Percentiles rank a stretch among this genome's conserved stretches.
These are phyloP conservation scores for Corniculantispora saksenae DNA, from an alignment of 2,329 filamentous ascomycete species.

Conservation along the genomic window DNA sequence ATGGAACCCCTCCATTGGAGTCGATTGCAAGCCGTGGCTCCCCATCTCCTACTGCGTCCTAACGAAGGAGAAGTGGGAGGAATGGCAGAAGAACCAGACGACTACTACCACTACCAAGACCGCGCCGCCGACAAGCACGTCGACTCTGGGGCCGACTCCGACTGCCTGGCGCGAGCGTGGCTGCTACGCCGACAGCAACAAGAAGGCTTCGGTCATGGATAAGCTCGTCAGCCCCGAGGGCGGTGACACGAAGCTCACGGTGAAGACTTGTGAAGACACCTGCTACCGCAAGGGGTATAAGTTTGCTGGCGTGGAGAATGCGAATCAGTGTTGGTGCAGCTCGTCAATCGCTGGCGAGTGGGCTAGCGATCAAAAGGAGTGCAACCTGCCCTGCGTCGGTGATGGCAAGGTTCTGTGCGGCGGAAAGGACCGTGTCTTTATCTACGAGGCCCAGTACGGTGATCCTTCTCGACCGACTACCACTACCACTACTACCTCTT, in stretches of 20 bases:
- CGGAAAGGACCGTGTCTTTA: background rate
- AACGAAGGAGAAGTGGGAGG: slow-evolving; percentile 16
- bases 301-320: slow-evolving; percentile 41
- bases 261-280: slow-evolving; percentile 36
- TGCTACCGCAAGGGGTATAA: slow-evolving; percentile 37
- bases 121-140: slow-evolving; percentile 19
- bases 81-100: slow-evolving; percentile 18
- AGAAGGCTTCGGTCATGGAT: slow-evolving; percentile 31
- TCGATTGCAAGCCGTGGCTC: slow-evolving; percentile 26
- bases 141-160: slow-evolving; percentile 24
- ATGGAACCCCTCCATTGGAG: slow-evolving; percentile 29
- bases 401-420: slow-evolving; percentile 1
- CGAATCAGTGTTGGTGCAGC: slow-evolving; percentile 44
- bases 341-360: slow-evolving; percentile 26
- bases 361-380: background rate
- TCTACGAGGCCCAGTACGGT: background rate
- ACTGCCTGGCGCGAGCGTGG: slow-evolving; percentile 33
- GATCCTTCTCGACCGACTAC: background rate
- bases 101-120: slow-evolving; percentile 17
- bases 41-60: slow-evolving; percentile 29
- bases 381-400: background rate
- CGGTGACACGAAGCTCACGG: slow-evolving; percentile 31
- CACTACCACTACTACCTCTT: background rate
- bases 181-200: slow-evolving; percentile 41
- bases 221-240: slow-evolving; percentile 31